Evolutionary conservation across 257 asterid species (phyloP).

Genomic region (Gentiana straminea): DNA sequence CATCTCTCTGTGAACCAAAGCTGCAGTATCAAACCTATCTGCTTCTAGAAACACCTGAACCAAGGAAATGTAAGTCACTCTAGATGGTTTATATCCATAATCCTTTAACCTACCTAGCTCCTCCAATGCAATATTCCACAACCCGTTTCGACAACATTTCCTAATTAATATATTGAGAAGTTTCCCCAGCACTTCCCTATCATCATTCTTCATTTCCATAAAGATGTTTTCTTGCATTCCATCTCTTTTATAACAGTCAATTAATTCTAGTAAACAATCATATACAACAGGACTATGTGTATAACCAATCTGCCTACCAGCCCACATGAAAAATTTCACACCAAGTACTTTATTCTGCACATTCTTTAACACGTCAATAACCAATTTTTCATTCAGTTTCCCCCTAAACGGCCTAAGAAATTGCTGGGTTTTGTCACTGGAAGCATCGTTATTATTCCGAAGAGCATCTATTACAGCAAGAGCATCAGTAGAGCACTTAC

Average conservation of each 20-base stretch:
- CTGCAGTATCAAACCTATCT: constrained; percentile 54
- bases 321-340: constrained; percentile 85
- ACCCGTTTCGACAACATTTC: constrained; percentile 68
- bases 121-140: constrained; percentile 85
- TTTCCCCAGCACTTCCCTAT: constrained; percentile 54
- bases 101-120: constrained; percentile 84
- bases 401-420: constrained; percentile 63
- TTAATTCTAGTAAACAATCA: constrained; percentile 57
- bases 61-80: constrained; percentile 58
- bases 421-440: constrained; percentile 66
- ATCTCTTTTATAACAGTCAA: constrained; percentile 27
- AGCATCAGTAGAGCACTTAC: constrained; percentile 42
- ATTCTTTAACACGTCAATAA: constrained; percentile 56
- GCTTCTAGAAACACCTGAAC: constrained; percentile 67
- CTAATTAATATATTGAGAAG: constrained; percentile 70
- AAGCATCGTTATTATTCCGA: constrained; percentile 36
- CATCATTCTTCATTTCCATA: constrained; percentile 50
- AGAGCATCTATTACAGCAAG: constrained; percentile 33
- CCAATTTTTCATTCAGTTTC: constrained; percentile 52
- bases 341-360: constrained; percentile 58
- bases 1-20: constrained; percentile 80
- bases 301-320: constrained; percentile 90
- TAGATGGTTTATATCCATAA: constrained; percentile 68
- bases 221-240: constrained; percentile 34
- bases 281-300: constrained; percentile 51